phyloP scores from a whole-genome alignment of 106 monocot genomes.

The Gastrodia elata region DNA sequence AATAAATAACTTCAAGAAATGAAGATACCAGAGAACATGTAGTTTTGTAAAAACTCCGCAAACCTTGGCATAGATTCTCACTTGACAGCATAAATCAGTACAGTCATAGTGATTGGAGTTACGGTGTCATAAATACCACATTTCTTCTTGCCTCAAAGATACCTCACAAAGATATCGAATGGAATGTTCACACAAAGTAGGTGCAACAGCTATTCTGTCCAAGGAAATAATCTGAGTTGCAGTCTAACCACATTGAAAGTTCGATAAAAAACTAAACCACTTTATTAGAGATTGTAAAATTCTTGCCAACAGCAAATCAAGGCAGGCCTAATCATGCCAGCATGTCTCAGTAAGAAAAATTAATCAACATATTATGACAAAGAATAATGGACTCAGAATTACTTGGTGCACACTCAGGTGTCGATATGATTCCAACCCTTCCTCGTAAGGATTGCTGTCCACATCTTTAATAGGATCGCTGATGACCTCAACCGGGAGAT shows the following conservation, averaged over 20 bases:
- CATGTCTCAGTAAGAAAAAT: background rate
- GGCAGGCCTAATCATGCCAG: background rate
- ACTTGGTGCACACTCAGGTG: constrained; percentile 80
- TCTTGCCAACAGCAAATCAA: background rate
- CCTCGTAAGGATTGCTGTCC: constrained; percentile 63
- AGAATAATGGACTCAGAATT: constrained; percentile 6
- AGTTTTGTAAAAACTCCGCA: background rate
- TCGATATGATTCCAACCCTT: constrained; percentile 48
- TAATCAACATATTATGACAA: background rate
- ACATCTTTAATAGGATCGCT: constrained; percentile 79
- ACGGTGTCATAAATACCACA: background rate
- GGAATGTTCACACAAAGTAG: background rate
- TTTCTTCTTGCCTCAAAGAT: background rate
- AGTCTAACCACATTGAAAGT: background rate
- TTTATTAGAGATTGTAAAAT: background rate
- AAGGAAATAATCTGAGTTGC: background rate
- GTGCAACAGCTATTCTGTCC: background rate
- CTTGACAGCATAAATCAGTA: background rate
- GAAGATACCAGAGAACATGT: background rate
- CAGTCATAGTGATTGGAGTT: background rate
- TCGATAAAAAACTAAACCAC: background rate
- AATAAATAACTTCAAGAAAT: too few relatives aligned
- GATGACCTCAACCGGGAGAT: constrained; percentile 41
- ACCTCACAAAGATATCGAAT: background rate
- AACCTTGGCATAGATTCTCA: background rate